Evolutionary conservation across 176 grass and related monocot species (phyloP).

Genomic region (Ensete ventricosum): DNA sequence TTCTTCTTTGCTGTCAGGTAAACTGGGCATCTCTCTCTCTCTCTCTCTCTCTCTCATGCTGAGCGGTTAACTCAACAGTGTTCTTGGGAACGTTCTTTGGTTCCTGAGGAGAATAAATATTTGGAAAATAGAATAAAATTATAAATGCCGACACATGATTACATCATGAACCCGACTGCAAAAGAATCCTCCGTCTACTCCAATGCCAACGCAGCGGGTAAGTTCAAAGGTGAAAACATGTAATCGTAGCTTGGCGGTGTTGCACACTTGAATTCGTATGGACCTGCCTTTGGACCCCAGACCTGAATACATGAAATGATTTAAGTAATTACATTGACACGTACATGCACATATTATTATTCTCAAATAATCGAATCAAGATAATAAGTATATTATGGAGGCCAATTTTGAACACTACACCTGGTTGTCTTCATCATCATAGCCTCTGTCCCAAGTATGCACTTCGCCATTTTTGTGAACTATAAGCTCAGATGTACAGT

Average conservation of each 20-base stretch:
- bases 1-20: too few relatives aligned
- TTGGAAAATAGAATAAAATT: too few relatives aligned
- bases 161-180: constrained; percentile 22
- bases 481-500: constrained; percentile 78
- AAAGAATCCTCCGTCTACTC: constrained; percentile 56
- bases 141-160: neutral
- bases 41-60: too few relatives aligned
- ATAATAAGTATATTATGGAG: neutral
- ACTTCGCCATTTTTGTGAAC: constrained; percentile 72
- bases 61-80: too few relatives aligned
- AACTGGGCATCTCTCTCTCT: too few relatives aligned
- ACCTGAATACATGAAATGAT: constrained; percentile 36
- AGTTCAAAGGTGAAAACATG: constrained; percentile 86
- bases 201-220: constrained; percentile 51
- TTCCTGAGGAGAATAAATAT: too few relatives aligned
- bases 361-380: too few relatives aligned
- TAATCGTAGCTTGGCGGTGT: constrained; percentile 57
- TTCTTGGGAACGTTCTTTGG: too few relatives aligned
- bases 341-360: too few relatives aligned
- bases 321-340: neutral
- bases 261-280: constrained; percentile 83
- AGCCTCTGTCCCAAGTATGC: constrained; percentile 88
- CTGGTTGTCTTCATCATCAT: constrained; percentile 68
- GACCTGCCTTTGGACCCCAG: constrained; percentile 74
- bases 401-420: constrained; percentile 16